These are phyloP conservation scores for Cercophora sp. DNA, from an alignment of 495 filamentous ascomycete genomes.

Conservation along the genomic window DNA sequence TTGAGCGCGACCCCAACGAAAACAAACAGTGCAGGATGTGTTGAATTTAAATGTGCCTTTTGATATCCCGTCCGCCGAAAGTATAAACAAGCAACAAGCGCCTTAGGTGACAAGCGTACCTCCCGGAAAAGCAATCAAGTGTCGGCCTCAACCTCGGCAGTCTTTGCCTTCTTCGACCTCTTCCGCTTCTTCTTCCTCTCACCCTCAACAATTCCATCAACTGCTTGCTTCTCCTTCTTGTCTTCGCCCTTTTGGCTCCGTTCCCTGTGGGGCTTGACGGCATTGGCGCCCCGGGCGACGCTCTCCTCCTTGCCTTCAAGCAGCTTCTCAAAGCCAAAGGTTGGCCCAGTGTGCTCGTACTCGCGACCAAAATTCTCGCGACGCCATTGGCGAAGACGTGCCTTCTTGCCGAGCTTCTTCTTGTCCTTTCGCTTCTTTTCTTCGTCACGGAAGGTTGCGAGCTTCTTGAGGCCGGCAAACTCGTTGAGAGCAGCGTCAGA, in stretches of 20 bases:
- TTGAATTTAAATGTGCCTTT: too few species aligned
- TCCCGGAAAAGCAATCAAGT: too few species aligned
- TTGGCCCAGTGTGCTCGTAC: slow-evolving; percentile 44
- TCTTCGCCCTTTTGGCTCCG: neutral
- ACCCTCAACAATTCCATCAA: slow-evolving; percentile 26
- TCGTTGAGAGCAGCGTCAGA: slow-evolving; percentile 82
- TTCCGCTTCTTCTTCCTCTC: slow-evolving; percentile 50
- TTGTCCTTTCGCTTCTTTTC: slow-evolving; percentile 86
- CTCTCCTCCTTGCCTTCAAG: slow-evolving; percentile 16
- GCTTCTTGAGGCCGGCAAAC: slow-evolving; percentile 90
- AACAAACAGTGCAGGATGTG: too few species aligned
- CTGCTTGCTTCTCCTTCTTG: slow-evolving; percentile 9
- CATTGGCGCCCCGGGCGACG: slow-evolving; percentile 18
- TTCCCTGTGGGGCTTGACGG: slow-evolving; percentile 3
- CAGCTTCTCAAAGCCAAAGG: slow-evolving; percentile 39
- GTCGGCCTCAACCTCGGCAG: slow-evolving; percentile 19
- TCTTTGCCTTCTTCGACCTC: slow-evolving; percentile 38
- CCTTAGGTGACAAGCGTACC: too few species aligned
- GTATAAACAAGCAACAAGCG: too few species aligned
- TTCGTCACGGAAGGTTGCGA: slow-evolving; percentile 79
- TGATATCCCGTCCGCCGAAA: too few species aligned
- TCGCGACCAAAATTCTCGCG: slow-evolving; percentile 83
- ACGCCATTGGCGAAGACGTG: slow-evolving; percentile 82
- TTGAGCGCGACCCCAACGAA: too few species aligned
- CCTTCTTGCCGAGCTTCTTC: slow-evolving; percentile 88